A percentile compares a stretch with the other conserved stretches of the same genome.
Evolutionary conservation across 1,284 basidiomycete genomes (phyloP).

Genomic region (Cryptococcus floricola): DNA sequence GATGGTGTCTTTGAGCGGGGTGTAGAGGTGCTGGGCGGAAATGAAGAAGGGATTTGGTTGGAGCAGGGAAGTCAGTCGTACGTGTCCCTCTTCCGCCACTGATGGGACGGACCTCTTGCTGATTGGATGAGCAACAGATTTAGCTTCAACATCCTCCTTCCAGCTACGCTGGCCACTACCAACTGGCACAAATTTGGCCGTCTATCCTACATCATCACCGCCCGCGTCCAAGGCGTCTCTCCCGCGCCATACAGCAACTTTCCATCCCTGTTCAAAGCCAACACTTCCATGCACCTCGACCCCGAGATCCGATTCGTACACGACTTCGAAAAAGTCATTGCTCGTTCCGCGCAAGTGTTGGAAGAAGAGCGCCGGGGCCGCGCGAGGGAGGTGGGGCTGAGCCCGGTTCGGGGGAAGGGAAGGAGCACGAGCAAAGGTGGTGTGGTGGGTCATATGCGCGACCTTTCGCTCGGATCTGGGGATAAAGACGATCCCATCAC

Average conservation of each 20-base stretch:
- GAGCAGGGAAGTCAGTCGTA: constrained; percentile 33
- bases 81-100: background rate
- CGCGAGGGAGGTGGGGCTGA: background rate
- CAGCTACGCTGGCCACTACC: constrained; percentile 29
- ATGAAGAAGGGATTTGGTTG: constrained; percentile 38
- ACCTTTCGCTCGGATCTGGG: too few species aligned
- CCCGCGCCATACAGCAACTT: background rate
- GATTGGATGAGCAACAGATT: constrained; percentile 13
- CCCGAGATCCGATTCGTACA: constrained; percentile 19
- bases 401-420: background rate
- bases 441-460: too few species aligned
- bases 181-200: constrained; percentile 26
- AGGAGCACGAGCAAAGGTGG: too few species aligned
- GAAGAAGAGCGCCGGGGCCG: constrained; percentile 8
- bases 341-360: constrained; percentile 14
- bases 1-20: constrained; percentile 41
- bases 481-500: too few species aligned
- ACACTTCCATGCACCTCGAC: background rate
- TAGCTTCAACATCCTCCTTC: constrained; percentile 28
- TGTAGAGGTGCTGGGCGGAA: constrained; percentile 31
- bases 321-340: constrained; percentile 34
- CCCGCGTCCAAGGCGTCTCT: constrained; percentile 14
- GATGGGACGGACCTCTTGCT: background rate
- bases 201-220: constrained; percentile 30
- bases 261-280: background rate